Evolutionary conservation across 1,284 basidiomycete species (phyloP), one percentile per base, ranked within the genome.

Genomic region (Rhodofomes roseus): DNA sequence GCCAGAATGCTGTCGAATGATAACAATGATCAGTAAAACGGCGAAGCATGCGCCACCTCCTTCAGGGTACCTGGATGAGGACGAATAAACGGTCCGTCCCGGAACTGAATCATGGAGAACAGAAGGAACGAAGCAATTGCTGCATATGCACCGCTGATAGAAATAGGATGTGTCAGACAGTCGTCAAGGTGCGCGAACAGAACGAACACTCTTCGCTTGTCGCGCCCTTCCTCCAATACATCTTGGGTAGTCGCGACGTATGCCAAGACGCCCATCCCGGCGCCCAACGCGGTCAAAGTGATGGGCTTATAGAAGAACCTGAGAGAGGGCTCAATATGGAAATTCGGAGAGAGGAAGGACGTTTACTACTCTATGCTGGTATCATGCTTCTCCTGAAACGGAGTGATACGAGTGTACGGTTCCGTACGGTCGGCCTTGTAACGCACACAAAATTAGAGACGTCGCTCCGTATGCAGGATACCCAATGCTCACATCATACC

Each of bases 271-370:
- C 83, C 75, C 60, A 93, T 76, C 8, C 85, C 88, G 54, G 80
- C 70, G 4, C 85, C 78, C 41, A 93, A 81, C 23, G 87, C 84
- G 11, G 89, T 85, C 54, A 93, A 74, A 0, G 91, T 93, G 44
- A 90, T 76, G 2, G 90, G 91, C 61, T 89, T 90, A 76, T 89
- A 93, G 71, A 93, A 90, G 74, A 92, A 93, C 68, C 90, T 92
- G 60, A 14, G 37, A 25, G 25, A 27, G 31, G 40, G 57, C 63
- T 55, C 46, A 48, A 53, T 48, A 41, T 58, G 22, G 52, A 44
- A 54, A 51, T 51, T 62, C 61, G 34, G 36, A 43, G 58, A 40
- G 54, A 53, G 56, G 59, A 60, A 58, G 61, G 18, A 57, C 54
- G 50, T 43, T 22, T 25, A 86, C 67, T 67, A 91, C 90, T 92